phyloP scores from a whole-genome alignment of 371 early-diverging fungal genomes.

The Apophysomyces sp. region DNA sequence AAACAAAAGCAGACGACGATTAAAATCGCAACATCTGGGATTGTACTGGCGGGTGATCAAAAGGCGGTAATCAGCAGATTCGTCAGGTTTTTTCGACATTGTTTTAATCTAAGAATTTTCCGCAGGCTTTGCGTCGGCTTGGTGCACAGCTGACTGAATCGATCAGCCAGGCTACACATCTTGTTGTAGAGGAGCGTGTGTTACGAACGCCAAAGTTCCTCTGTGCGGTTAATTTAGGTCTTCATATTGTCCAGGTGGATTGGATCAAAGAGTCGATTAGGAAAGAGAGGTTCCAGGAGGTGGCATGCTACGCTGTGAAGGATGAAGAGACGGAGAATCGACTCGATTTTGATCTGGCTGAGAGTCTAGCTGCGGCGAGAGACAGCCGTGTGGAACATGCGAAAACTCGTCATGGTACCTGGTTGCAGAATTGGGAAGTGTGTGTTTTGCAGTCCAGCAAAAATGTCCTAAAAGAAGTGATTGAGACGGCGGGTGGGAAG shows the following conservation, averaged over 20 bases:
- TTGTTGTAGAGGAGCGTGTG: conserved; percentile 12
- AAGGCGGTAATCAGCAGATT: background rate
- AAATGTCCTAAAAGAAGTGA: conserved; percentile 10
- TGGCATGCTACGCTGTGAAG: conserved; percentile 5
- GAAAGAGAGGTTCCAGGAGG: conserved; percentile 1
- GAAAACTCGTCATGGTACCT: conserved; percentile 7
- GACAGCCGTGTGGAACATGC: background rate
- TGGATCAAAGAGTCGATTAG: conserved; percentile 16
- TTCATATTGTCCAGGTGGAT: conserved; percentile 5
- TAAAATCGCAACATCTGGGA: conserved; percentile 7
- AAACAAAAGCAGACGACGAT: background rate
- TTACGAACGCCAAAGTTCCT: conserved; percentile 24
- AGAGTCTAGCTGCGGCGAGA: conserved; percentile 12
- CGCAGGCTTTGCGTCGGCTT: conserved; percentile 7
- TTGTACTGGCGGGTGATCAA: background rate
- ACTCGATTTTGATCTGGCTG: conserved; percentile 9
- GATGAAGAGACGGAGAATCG: conserved; percentile 15
- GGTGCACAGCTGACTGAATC: conserved; percentile 9
- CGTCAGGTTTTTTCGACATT: background rate
- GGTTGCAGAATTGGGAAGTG: conserved; percentile 17
- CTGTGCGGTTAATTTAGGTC: conserved; percentile 25
- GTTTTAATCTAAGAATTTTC: background rate
- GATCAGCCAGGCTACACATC: conserved; percentile 12
- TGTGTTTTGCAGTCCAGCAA: conserved; percentile 11
- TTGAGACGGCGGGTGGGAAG: conserved; percentile 24